Base-by-base conservation (phyloP, 345 rosid genomes). In the Tarenaya hassleriana region DNA sequence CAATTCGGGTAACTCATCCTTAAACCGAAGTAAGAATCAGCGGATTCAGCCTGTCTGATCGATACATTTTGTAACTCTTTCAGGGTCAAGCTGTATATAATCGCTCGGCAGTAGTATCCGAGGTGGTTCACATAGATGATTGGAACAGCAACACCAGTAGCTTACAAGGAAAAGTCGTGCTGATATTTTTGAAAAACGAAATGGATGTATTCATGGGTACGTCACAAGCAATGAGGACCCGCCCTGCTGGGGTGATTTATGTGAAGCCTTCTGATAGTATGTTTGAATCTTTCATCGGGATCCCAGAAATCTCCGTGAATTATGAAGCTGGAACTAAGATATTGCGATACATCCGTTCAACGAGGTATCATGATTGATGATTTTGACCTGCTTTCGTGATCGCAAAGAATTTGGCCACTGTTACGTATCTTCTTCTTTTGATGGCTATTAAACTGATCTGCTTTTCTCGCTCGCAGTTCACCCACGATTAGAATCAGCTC, bases 301-400 rank as follows among this genome's bases (percentile, higher is more conserved):
- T 1, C 9, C 45, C 45, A 35, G 8, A 0, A 10, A 3, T 51
- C 32, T 5, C 6, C 8, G 31, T 61, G n/a, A 52, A 61, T 39
- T 52, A 43, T 52, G 66, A 52, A 52, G 53, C 37, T 1, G 60
- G 47, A 35, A 13, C 39, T 35, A 45, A 62, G 54, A 52, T 61
- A 37, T 41, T 52, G 38, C 46, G 6, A 1, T 62, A 62, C 40
- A 62, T 62, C 16, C 60, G 21, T n/a, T 37, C 53, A 1, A n/a
- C 66, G 17, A 62, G 58, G 65, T 61, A 16, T 42, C 8, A 53
- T 24, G 19, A 5, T 40, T 24, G 0, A 10, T 13, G 10, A 38
- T 7, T 8, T 14, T 34, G 4, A 10, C n/a, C 7, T 11, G 8
- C 49, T 8, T 34, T 56, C 16, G 14, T 8, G 41, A 50, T 41